Evolutionary conservation across 768 basidiomycete species (phyloP).

Genomic region (Gymnopilus dilepis): DNA sequence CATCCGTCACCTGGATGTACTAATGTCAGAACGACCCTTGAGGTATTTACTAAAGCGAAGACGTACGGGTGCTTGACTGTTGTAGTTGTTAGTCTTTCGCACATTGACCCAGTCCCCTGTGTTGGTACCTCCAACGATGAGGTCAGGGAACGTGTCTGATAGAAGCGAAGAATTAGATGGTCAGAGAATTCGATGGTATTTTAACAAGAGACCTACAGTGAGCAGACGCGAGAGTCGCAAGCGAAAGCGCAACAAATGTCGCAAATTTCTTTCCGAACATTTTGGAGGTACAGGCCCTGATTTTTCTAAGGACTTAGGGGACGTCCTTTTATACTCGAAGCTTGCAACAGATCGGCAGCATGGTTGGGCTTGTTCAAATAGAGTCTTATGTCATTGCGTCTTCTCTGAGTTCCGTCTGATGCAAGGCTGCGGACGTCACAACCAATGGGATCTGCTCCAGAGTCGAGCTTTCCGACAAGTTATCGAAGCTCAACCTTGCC

Average conservation of each 20-base stretch:
- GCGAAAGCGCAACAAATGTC: constrained; percentile 25
- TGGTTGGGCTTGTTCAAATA: neutral
- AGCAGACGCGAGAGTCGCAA: constrained; percentile 25
- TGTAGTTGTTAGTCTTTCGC: constrained; percentile 52
- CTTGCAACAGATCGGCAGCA: neutral
- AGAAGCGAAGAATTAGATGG: neutral
- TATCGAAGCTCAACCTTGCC: constrained; percentile 6
- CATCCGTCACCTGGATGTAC: constrained; percentile 44
- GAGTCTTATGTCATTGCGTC: neutral
- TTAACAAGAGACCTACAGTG: constrained; percentile 28
- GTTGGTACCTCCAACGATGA: constrained; percentile 43
- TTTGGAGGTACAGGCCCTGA: constrained; percentile 10
- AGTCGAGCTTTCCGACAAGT: constrained; percentile 6
- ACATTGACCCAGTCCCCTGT: constrained; percentile 48
- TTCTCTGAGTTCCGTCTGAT: neutral
- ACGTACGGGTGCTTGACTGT: constrained; percentile 43
- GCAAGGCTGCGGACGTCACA: too few relatives aligned
- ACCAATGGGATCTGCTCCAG: constrained; percentile 8
- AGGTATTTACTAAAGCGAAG: neutral
- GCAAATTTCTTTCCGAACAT: constrained; percentile 27
- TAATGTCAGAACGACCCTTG: neutral
- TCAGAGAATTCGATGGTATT: neutral
- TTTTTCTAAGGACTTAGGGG: neutral
- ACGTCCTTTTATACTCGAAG: neutral
- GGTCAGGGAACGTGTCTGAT: constrained; percentile 50